Percentiles rank a stretch among this genome's conserved stretches.
Conservation (phyloP, 495 filamentous ascomycete genomes). For the Penicillium flavigenum region DNA sequence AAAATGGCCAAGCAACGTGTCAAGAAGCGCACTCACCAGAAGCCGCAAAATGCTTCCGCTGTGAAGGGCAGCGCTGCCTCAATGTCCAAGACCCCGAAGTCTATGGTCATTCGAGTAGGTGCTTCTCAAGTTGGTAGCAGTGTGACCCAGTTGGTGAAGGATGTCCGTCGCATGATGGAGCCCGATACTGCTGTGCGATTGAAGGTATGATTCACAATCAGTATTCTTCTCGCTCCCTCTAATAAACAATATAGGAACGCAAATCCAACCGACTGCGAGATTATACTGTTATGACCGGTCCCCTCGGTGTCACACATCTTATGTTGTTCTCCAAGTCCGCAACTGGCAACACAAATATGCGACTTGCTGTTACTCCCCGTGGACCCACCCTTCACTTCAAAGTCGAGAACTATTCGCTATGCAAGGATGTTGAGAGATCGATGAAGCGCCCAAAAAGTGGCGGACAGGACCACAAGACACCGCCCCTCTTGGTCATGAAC, state of each 20-base stretch:
- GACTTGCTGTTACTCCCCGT: constrained; percentile 82
- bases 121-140: constrained; percentile 90
- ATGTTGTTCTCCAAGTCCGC: constrained; percentile 90
- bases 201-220: constrained; percentile 42
- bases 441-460: constrained; percentile 78
- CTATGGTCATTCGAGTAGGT: constrained; percentile 97
- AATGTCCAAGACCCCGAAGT: constrained; percentile 70
- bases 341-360: constrained; percentile 88
- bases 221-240: constrained; percentile 2
- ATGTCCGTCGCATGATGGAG: constrained; percentile 93
- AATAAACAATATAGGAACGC: constrained; percentile 60
- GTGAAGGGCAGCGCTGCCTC: constrained; percentile 51
- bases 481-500: constrained; percentile 96
- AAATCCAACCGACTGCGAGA: constrained; percentile 87
- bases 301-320: constrained; percentile 89
- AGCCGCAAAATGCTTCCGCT: constrained; percentile 62
- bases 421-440: constrained; percentile 80
- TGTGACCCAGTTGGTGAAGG: constrained; percentile 86
- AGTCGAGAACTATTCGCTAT: constrained; percentile 94
- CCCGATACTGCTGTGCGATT: constrained; percentile 86
- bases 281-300: constrained; percentile 93
- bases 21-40: constrained; percentile 87
- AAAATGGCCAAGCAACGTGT: constrained; percentile 77
- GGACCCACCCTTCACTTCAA: constrained; percentile 93
- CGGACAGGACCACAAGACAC: constrained; percentile 76